Conservation (phyloP, 139 green algal species). For the Penium margaritaceum region DNA sequence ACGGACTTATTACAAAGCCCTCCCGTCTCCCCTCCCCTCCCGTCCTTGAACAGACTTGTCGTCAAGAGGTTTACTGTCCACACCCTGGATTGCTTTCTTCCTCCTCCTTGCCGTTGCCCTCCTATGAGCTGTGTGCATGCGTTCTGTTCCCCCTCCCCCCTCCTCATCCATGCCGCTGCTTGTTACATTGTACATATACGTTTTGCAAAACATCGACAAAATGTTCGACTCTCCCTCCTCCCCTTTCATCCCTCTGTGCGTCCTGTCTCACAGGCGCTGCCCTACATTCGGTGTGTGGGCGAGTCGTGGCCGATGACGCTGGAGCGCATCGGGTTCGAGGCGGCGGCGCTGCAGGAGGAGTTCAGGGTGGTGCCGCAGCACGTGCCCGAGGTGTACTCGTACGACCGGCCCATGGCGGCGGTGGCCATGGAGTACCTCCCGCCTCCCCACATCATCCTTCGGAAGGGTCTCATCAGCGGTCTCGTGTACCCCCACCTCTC, state of each 20-base stretch:
- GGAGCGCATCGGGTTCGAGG: conserved; percentile 54
- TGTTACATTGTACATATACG: neutral
- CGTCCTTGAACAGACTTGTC: no score
- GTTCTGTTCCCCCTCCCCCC: no score
- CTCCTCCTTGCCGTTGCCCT: no score
- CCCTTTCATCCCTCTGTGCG: conserved; percentile 20
- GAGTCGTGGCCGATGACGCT: conserved; percentile 83
- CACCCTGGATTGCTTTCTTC: no score
- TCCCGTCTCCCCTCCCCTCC: no score
- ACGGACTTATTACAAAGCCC: no score
- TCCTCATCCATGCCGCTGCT: no score
- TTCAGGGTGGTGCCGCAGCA: conserved; percentile 62
- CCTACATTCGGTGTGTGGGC: conserved; percentile 83
- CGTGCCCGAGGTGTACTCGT: conserved; percentile 56
- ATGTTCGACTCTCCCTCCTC: conserved; percentile 66
- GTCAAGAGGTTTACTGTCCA: no score
- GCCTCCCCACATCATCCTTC: conserved; percentile 76
- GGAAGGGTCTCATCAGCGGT: conserved; percentile 59
- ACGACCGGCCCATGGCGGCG: conserved; percentile 24
- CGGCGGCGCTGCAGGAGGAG: conserved; percentile 37
- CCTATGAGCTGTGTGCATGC: no score
- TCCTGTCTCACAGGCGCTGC: conserved; percentile 64
- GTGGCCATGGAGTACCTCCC: conserved; percentile 69
- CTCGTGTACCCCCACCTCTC: conserved; percentile 65
- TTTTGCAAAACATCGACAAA: conserved; percentile 80